Percentiles rank a stretch among this genome's conserved stretches.
Evolutionary conservation across 2,329 filamentous ascomycete genomes (phyloP).

Genomic region (Hysterium pulicare): DNA sequence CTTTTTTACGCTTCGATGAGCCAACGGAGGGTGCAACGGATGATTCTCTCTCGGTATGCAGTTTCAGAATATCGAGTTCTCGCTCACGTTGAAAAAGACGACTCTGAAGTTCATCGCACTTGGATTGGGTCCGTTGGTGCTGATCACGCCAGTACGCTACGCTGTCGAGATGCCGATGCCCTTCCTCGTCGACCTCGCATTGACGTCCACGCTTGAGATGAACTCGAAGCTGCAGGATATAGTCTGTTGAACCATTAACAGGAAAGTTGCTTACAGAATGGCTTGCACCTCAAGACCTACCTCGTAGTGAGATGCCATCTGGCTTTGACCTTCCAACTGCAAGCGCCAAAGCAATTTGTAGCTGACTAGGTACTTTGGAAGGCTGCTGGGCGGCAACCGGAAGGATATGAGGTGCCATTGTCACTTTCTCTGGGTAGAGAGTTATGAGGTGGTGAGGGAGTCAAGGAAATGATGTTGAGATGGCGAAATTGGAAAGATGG

Average conservation of each 20-base stretch:
- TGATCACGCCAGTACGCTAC: constrained; percentile 38
- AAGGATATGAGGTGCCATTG: too few species aligned
- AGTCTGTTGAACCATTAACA: constrained; percentile 18
- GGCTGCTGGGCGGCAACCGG: too few species aligned
- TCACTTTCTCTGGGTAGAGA: too few species aligned
- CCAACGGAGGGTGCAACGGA: neutral
- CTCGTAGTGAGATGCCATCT: constrained; percentile 25
- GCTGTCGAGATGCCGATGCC: constrained; percentile 37
- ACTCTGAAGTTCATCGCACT: constrained; percentile 18
- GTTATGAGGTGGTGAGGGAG: neutral
- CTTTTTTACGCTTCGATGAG: constrained; percentile 21
- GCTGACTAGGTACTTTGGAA: neutral
- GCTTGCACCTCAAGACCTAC: constrained; percentile 11
- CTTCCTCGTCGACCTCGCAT: constrained; percentile 17
- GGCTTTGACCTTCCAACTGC: constrained; percentile 41
- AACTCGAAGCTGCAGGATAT: constrained; percentile 31
- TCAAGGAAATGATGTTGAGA: neutral
- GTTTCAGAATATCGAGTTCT: constrained; percentile 19
- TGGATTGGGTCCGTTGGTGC: constrained; percentile 19
- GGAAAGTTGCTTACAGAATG: constrained; percentile 7
- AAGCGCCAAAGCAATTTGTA: constrained; percentile 33
- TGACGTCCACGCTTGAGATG: constrained; percentile 27
- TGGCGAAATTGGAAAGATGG: too few species aligned
- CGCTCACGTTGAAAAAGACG: constrained; percentile 26
- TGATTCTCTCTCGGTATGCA: neutral